Conservation (phyloP, 345 rosid genomes). For the Euphorbia tirucalli region DNA sequence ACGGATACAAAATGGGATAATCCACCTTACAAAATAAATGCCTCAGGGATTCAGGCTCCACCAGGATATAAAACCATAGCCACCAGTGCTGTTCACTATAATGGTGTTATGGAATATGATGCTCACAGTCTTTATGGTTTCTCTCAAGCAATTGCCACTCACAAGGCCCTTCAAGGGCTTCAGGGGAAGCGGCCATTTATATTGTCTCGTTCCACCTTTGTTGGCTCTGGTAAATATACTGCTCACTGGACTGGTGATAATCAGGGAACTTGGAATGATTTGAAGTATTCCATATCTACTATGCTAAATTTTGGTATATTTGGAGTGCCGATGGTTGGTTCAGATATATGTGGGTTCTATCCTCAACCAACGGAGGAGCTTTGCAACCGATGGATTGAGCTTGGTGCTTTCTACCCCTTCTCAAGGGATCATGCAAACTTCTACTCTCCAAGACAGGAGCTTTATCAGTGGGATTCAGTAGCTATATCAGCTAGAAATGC, state of each 20-base stretch:
- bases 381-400: slow-evolving; percentile 96
- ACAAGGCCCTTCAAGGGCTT: slow-evolving; percentile 67
- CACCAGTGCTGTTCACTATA: slow-evolving; percentile 88
- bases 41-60: slow-evolving; percentile 66
- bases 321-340: slow-evolving; percentile 96
- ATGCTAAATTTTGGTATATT: slow-evolving; percentile 90
- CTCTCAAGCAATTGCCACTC: slow-evolving; percentile 85
- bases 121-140: slow-evolving; percentile 94
- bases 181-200: slow-evolving; percentile 92
- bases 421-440: slow-evolving; percentile 92
- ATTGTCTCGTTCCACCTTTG: slow-evolving; percentile 74
- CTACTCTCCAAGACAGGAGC: slow-evolving; percentile 95
- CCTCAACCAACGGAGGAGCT: slow-evolving; percentile 92
- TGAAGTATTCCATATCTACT: slow-evolving; percentile 81
- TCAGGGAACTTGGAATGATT: slow-evolving; percentile 86
- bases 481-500: slow-evolving; percentile 88
- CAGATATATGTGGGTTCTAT: slow-evolving; percentile 94
- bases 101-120: slow-evolving; percentile 84
- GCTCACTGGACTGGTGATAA: slow-evolving; percentile 99
- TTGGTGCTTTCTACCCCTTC: slow-evolving; percentile 93
- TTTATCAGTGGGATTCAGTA: slow-evolving; percentile 87
- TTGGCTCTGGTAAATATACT: slow-evolving; percentile 85
- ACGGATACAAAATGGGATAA: slow-evolving; percentile 86
- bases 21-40: slow-evolving; percentile 96
- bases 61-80: slow-evolving; percentile 92